Evolutionary conservation across 2,329 filamentous ascomycete species (phyloP), one percentile per base, ranked within the genome.

Genomic region (Plectosphaerella sp.): DNA sequence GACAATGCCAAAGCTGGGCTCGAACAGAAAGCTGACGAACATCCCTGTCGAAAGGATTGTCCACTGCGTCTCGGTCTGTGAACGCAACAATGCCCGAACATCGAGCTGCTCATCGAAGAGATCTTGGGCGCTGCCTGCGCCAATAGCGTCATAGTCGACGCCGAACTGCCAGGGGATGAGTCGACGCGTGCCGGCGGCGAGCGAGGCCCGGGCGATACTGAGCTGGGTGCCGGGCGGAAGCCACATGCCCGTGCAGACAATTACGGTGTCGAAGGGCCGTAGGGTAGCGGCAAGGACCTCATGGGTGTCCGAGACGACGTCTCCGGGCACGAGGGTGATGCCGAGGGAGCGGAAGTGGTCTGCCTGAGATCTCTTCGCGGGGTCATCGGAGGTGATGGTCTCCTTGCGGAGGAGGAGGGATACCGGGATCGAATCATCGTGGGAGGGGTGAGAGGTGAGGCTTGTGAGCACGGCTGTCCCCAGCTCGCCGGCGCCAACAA

Each of bases 121-220:
- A 35, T 83, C 78, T 64, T 88, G 84, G 43, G 79, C 71, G 24
- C 78, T 81, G 0, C 79, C 78, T 0, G 70, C 64, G 0, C 84
- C 83, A 15, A 88, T 80, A 25, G 71, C 63, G 52, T 89, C 85
- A 66, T 89, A 90, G 62, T 90, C 83, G 22, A 88, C 80, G 1
- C 87, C 87, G 63, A 85, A 89, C 64, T 90, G 86, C 87, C 87
- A 90, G 0, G 87, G 86, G 16, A 89, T 75, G 61, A 78, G 89
- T 1, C 79, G 69, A 14, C 66, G 58, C 0, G 78, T 74, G 0
- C 69, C 65, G 0, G 79, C 82, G 11, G 66, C 63, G 0, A 89
- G 65, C 0, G 76, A 79, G 0, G 85, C 84, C 11, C 71, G 61
- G 0, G 79, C 67, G 16, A 89, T 68, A 58, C 86, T 86, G 1